Conservation (phyloP, 2,329 filamentous ascomycete genomes). For the Epichloe hybrida region DNA sequence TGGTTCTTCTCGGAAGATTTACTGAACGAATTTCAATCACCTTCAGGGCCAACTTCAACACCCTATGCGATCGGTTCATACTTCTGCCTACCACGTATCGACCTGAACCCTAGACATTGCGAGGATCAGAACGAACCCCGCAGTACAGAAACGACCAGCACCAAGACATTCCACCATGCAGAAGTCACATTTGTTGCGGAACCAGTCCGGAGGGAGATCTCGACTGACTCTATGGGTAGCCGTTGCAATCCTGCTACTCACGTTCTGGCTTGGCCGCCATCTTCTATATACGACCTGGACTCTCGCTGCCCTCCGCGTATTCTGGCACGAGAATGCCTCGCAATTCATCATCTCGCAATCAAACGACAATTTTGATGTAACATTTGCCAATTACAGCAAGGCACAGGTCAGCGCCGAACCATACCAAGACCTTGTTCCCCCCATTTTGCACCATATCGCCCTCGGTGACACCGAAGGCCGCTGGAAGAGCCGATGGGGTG, state of each 20-base stretch:
- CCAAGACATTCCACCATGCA: constrained; percentile 1
- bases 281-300: constrained; percentile 15
- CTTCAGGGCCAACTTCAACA: background rate
- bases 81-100: background rate
- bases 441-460: constrained; percentile 22
- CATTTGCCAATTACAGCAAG: constrained; percentile 18
- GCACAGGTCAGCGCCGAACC: constrained; percentile 16
- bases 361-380: constrained; percentile 19
- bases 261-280: constrained; percentile 9
- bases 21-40: background rate
- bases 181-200: constrained; percentile 3
- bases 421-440: constrained; percentile 18
- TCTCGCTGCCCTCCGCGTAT: constrained; percentile 14
- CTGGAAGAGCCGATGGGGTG: constrained; percentile 14
- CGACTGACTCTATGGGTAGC: constrained; percentile 5
- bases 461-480: constrained; percentile 13
- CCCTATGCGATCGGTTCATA: background rate
- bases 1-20: background rate
- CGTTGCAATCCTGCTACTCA: constrained; percentile 3
- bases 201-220: constrained; percentile 2
- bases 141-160: background rate
- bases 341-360: constrained; percentile 16
- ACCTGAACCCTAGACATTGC: background rate
- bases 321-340: constrained; percentile 13
- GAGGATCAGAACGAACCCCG: background rate